Evolutionary conservation across 768 basidiomycete species (phyloP).

Genomic region (Atractiella rhizophila): DNA sequence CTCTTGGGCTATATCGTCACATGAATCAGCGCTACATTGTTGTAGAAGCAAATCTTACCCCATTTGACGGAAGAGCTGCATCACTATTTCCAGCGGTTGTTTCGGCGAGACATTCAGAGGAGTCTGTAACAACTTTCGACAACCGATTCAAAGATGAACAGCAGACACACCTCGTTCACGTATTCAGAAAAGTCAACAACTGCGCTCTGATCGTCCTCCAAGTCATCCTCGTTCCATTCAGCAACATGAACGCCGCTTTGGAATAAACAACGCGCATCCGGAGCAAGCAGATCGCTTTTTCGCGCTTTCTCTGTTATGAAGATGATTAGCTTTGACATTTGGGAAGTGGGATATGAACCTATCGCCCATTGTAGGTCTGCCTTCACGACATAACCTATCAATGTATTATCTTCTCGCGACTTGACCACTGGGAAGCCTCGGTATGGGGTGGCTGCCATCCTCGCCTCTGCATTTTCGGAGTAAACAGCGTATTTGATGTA

Average conservation of each 20-base stretch:
- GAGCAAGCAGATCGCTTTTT: conserved; percentile 31
- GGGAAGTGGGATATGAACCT: conserved; percentile 29
- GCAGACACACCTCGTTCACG: conserved; percentile 59
- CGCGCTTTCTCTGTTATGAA: conserved; percentile 38
- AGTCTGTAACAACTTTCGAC: conserved; percentile 31
- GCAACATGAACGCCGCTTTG: conserved; percentile 35
- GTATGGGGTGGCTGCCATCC: conserved; percentile 44
- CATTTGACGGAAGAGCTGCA: conserved; percentile 93
- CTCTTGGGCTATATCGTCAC: conserved; percentile 44
- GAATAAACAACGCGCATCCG: conserved; percentile 50
- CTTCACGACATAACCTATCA: conserved; percentile 70
- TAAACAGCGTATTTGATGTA: not conserved
- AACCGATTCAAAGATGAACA: not conserved
- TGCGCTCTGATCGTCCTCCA: conserved; percentile 14
- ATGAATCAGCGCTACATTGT: not conserved
- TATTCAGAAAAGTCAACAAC: conserved; percentile 40
- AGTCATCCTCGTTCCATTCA: conserved; percentile 24
- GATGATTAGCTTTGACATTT: not conserved
- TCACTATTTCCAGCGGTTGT: conserved; percentile 78
- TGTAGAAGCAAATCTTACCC: conserved; percentile 36
- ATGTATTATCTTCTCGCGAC: conserved; percentile 32
- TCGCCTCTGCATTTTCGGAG: conserved; percentile 30
- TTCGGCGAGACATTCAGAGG: conserved; percentile 79
- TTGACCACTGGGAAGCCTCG: conserved; percentile 77
- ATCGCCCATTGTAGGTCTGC: conserved; percentile 64